A percentile compares a stretch with the other conserved stretches of the same genome.
Evolutionary conservation across 257 asterid genomes (phyloP).

Genomic region (Solanum sitiens): DNA sequence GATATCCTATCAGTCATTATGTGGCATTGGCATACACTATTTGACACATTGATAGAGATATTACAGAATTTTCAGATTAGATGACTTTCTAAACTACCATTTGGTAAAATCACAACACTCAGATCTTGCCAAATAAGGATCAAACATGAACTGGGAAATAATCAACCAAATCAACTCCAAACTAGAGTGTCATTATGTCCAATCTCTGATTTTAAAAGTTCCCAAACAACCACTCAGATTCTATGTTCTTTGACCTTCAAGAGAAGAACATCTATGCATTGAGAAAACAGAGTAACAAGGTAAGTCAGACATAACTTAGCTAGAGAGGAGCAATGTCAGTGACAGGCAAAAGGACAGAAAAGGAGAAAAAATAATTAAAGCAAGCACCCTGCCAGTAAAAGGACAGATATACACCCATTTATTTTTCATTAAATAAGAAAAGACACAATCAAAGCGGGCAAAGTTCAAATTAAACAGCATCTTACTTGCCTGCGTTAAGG

Average conservation of each 20-base stretch:
- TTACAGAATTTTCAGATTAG: background rate
- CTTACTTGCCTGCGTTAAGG: conserved; percentile 71
- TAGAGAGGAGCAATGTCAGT: background rate
- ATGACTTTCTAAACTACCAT: background rate
- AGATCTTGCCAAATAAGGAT: background rate
- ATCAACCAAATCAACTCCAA: background rate
- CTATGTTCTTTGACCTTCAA: background rate
- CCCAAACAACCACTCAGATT: background rate
- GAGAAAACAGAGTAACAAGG: background rate
- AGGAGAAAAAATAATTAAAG: background rate
- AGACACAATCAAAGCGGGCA: background rate
- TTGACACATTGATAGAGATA: background rate
- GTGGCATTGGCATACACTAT: background rate
- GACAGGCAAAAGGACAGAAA: background rate
- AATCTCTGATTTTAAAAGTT: background rate
- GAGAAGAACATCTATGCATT: background rate
- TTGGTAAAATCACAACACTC: background rate
- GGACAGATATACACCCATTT: background rate
- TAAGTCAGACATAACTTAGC: background rate
- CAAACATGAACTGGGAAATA: background rate
- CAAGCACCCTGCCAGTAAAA: background rate
- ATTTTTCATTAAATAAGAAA: background rate
- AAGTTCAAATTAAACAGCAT: background rate
- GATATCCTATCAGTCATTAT: background rate
- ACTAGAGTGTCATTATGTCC: background rate